Evolutionary conservation across 768 basidiomycete genomes (phyloP).

Genomic region (Boletus bicolor): DNA sequence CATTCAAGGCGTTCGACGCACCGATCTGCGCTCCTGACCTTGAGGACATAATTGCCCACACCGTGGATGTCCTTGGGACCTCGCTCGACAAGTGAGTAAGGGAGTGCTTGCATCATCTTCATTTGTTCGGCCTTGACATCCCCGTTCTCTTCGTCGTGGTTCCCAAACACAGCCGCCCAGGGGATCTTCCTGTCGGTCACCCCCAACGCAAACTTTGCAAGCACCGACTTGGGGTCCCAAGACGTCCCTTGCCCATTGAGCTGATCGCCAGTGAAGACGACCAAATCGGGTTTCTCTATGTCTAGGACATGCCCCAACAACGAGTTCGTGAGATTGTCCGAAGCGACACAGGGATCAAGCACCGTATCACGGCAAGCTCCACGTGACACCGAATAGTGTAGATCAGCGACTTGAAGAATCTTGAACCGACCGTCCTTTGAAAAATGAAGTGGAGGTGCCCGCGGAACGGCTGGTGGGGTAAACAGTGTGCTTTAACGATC

Average conservation of each 20-base stretch:
- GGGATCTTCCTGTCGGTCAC: slow-evolving; percentile 76
- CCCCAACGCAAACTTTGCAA: slow-evolving; percentile 82
- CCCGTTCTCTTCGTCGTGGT: slow-evolving; percentile 85
- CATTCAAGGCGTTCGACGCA: slow-evolving; percentile 38
- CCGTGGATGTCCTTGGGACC: slow-evolving; percentile 88
- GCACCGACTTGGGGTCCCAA: slow-evolving; percentile 84
- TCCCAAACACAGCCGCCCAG: slow-evolving; percentile 93
- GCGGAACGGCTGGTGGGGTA: slow-evolving; percentile 52
- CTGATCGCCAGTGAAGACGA: slow-evolving; percentile 92
- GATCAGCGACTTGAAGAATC: slow-evolving; percentile 86
- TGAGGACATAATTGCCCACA: slow-evolving; percentile 87
- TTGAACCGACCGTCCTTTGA: slow-evolving; percentile 81
- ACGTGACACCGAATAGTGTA: slow-evolving; percentile 84
- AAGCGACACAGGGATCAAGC: slow-evolving; percentile 47
- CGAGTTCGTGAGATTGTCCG: slow-evolving; percentile 77
- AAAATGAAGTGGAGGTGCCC: slow-evolving; percentile 79
- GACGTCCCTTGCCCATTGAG: slow-evolving; percentile 87
- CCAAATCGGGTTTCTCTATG: slow-evolving; percentile 81
- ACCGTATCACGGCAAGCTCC: slow-evolving; percentile 76
- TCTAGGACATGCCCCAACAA: slow-evolving; percentile 72
- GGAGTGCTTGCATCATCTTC: slow-evolving; percentile 68
- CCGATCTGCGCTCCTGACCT: slow-evolving; percentile 81
- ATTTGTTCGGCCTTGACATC: slow-evolving; percentile 61
- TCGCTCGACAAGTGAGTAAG: slow-evolving; percentile 76
- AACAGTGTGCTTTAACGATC: neutral